Evolutionary conservation across 345 rosid genomes (phyloP), one percentile per base, ranked within the genome.

Genomic region (Ceriops zippeliana): DNA sequence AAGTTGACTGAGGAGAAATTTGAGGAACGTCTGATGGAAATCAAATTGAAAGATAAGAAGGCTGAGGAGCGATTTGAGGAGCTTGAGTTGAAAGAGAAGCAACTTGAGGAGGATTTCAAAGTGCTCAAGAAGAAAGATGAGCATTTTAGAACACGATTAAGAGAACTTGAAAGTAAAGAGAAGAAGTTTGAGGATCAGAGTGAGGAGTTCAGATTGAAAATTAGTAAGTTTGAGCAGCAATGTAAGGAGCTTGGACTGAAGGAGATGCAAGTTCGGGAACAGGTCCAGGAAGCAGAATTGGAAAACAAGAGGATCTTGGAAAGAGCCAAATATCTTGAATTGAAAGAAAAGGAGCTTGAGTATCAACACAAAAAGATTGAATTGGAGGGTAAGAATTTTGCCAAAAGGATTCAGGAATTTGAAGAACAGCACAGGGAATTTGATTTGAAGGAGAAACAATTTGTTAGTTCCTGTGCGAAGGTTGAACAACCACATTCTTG

Each of bases 21-120:
- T 22, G 61, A 57, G 58, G 74, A 49, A 7, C 47, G 20, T 26
- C 17, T 51, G 30, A 54, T 70, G 24, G 76, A 61, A 63, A 27
- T 81, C 22, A 78, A 53, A 73, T 24, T 62, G 64, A 80, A 63
- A 75, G 77, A 79, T 73, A 38, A 71, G 26, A 52, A 70, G 70
- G 21, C 35, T 10, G 71, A 68, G 70, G 69, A 61, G 21, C 31
- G 54, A 66, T 66, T 57, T 22, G 49, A 30, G 30, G 73, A 68
- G 52, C 38, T 71, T 32, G 28, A 56, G 16, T 22, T 56, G 59
- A 56, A 56, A 27, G 59, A 56, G 17, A 28, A 65, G 34, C 52
- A 2, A 46, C 47, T 66, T 1, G 78, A 66, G 61, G 74, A 61
- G 59, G 16, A 9, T 22, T 58, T 32, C 37, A 31, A 38, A 20